Evolutionary conservation across 768 basidiomycete genomes (phyloP).

Genomic region (Kwoniella bestiolae): DNA sequence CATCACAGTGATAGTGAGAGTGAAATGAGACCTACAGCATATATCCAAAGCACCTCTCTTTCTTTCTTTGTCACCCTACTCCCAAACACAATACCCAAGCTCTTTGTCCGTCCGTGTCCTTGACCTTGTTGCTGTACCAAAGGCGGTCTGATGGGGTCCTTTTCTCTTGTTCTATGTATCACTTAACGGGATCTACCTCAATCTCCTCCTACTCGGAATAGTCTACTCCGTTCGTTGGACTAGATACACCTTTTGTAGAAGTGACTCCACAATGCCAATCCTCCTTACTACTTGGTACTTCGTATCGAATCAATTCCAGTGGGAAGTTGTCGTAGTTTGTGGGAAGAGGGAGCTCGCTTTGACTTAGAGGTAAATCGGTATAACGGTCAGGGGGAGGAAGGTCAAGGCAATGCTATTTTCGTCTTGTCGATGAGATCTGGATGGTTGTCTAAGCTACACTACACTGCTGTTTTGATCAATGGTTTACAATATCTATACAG

Average conservation of each 20-base stretch:
- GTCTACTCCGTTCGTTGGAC: background rate
- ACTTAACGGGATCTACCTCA: background rate
- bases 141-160: background rate
- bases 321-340: background rate
- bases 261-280: background rate
- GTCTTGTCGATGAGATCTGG: background rate
- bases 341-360: background rate
- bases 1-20: too few species aligned
- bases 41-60: background rate
- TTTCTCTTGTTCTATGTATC: background rate
- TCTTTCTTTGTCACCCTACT: background rate
- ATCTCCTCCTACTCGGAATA: background rate
- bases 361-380: too few species aligned
- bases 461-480: background rate
- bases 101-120: background rate
- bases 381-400: background rate
- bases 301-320: too few species aligned
- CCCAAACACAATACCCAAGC: background rate
- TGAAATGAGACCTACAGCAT: background rate
- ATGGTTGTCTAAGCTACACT: background rate
- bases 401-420: background rate
- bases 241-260: background rate
- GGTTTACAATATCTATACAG: background rate
- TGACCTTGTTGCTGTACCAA: background rate
- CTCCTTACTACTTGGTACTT: background rate